Evolutionary conservation across 306 rosid genomes (phyloP).

Genomic region (Crataegus laevigata): DNA sequence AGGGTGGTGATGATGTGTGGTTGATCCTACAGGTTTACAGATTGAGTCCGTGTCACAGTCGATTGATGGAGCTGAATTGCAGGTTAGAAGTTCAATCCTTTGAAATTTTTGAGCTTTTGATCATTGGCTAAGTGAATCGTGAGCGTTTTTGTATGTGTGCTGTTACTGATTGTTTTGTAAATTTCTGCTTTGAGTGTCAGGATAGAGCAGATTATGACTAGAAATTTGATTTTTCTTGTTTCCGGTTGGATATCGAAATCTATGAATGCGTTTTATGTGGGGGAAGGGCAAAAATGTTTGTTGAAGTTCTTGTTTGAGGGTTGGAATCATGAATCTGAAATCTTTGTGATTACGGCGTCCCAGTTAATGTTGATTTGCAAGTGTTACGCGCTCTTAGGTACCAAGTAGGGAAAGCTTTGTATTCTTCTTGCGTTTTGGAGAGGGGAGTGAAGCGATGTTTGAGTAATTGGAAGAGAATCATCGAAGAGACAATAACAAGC

Average conservation of each 20-base stretch:
- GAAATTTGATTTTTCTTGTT: not conserved
- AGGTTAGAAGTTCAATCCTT: constrained; percentile 48
- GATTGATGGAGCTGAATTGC: constrained; percentile 31
- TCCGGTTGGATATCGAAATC: not conserved
- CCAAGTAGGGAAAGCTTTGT: not conserved
- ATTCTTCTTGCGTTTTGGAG: not conserved
- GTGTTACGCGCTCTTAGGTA: not conserved
- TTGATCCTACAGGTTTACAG: constrained; percentile 42
- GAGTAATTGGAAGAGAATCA: not conserved
- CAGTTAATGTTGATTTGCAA: not conserved
- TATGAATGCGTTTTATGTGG: not conserved
- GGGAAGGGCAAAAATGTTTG: not conserved
- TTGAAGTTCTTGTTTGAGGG: not conserved
- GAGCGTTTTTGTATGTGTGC: not conserved
- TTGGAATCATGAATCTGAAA: not conserved
- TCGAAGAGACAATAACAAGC: not conserved
- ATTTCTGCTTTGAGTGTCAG: not conserved
- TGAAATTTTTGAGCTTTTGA: not conserved
- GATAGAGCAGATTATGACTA: not conserved
- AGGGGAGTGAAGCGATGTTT: not conserved
- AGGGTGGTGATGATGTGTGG: constrained; percentile 4
- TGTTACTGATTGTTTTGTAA: not conserved
- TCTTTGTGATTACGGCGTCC: not conserved
- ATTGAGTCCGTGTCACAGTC: constrained; percentile 24
- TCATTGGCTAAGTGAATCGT: not conserved